A percentile compares a stretch with the other conserved stretches of the same genome.
phyloP scores from a whole-genome alignment of 202 grass and related monocot genomes.

The Tripidium arundinaceum region DNA sequence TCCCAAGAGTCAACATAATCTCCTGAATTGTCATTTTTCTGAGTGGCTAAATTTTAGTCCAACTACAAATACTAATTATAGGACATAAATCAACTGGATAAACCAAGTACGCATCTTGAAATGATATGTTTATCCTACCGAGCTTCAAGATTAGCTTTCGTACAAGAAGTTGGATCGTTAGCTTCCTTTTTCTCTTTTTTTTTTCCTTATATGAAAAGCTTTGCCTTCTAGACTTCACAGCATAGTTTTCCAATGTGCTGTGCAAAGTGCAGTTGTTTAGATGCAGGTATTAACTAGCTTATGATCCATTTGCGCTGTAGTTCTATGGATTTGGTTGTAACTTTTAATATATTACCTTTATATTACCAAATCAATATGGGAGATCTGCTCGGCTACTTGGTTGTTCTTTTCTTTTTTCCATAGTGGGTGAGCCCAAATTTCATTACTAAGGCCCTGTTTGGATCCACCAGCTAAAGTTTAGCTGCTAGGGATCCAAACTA shows the following conservation, averaged over 20 bases:
- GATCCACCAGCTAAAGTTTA: too few relatives aligned
- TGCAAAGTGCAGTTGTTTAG: too few relatives aligned
- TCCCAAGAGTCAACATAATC: neutral
- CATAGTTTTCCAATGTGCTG: conserved; percentile 13
- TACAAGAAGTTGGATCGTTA: neutral
- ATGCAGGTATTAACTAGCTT: too few relatives aligned
- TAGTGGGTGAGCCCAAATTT: neutral
- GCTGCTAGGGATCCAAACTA: too few relatives aligned
- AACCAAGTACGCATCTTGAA: neutral
- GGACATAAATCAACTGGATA: conserved; percentile 7
- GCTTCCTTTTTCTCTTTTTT: neutral
- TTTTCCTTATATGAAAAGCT: neutral
- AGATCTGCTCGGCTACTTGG: conserved; percentile 5
- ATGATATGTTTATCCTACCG: neutral
- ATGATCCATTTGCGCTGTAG: neutral
- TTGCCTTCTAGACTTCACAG: neutral
- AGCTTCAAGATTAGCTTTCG: conserved; percentile 3
- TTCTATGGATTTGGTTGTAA: neutral
- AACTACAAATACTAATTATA: neutral
- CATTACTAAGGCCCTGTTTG: neutral
- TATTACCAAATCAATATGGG: neutral
- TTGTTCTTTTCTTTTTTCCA: neutral
- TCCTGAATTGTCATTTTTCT: neutral
- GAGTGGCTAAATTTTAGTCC: neutral
- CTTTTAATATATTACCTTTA: neutral